Evolutionary conservation across 768 basidiomycete species (phyloP), one percentile per base, ranked within the genome.

Genomic region (Suillus luteus): DNA sequence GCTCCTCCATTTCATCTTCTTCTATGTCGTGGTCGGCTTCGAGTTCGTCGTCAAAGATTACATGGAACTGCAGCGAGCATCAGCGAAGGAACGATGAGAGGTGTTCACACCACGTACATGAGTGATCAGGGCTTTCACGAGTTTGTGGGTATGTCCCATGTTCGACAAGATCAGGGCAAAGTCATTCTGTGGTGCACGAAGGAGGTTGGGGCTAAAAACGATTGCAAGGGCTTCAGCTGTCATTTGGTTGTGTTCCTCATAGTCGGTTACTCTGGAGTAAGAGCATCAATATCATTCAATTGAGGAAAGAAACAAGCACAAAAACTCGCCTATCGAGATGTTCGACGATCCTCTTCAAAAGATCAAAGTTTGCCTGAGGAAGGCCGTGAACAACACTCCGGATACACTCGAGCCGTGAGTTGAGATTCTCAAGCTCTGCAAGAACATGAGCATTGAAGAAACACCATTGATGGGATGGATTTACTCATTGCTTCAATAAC

Each of bases 191-290:
- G 90, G 90, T 4, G 91, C 88, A 22, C 91, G 86, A 59, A 92
- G 72, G 55, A 93, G 75, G 71, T 92, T 93, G 7, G 91, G 92
- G 65, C 91, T 91, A 75, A 94, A 93, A 19, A 94, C 92, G 60
- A 93, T 93, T 0, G 93, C 89, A 3, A 95, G 80, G 8, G 90
- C 87, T 67, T 93, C 89, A 1, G 91, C 87, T 2, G 90, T 92
- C 93, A 95, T 95, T 64, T 95, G 93, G 69, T 94, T 95, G 57
- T 87, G 83, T 63, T 94, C 92, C 72, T 95, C 92, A 75, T 83
- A 92, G 71, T 94, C 92, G 5, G 92, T 91, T n/a, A 94, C 90
- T 71, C 91, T 91, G 70, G 5, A 54, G 40, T 49, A 49, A 33
- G 49, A 44, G 37, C 22, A 3, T 60, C 64, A 22, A 64, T 60